Evolutionary conservation across 192 early-diverging fungal species (phyloP), one percentile per base, ranked within the genome.

Genomic region (Coemansia sp.): DNA sequence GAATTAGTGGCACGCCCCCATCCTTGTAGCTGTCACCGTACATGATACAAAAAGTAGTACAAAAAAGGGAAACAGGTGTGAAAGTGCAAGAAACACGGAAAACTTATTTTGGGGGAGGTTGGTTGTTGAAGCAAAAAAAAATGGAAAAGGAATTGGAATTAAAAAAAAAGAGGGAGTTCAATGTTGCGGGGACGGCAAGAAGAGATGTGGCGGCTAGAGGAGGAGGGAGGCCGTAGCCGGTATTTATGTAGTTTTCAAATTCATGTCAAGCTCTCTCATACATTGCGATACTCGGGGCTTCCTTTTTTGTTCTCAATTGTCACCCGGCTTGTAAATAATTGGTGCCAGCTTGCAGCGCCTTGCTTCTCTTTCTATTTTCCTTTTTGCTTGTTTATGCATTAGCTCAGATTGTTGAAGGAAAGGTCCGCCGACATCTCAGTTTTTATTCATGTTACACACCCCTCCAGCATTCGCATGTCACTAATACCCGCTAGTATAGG

Each of bases 1-100:
- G 59, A 61, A 61, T 61, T 37, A 61, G 59, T 8, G 59, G 59
- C 32, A 61, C 59, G 17, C 21, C 37, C 21, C 59, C 59, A 16
- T 37, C 33, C 32, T 59, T 59, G 59, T 37, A 11, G 37, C 19
- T 39, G 35, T 61, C 19, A 19, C 10, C 9, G 33, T 23, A 23
- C 59, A 61, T 61, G n/a, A 11, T 61, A 19, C 19, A 23, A 49
- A 49, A 19, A 21, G 47, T 21, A 21, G 47, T 49, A 21, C 19
- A 49, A 49, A 19, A n/a, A 49, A 9, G 3, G 3, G 19, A 3
- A 61, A 19, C 28, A 26, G 6, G 23, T 32, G 26, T 52, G 14
- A 55, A 55, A 37, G 35, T 37, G 35, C 8, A 37, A 23, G 10
- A 61, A 23, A 13, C n/a, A 40, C 10, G 58, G 37, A 21, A 61